Conservation (phyloP, 257 asterid species). For the Salvia rosmarinus region DNA sequence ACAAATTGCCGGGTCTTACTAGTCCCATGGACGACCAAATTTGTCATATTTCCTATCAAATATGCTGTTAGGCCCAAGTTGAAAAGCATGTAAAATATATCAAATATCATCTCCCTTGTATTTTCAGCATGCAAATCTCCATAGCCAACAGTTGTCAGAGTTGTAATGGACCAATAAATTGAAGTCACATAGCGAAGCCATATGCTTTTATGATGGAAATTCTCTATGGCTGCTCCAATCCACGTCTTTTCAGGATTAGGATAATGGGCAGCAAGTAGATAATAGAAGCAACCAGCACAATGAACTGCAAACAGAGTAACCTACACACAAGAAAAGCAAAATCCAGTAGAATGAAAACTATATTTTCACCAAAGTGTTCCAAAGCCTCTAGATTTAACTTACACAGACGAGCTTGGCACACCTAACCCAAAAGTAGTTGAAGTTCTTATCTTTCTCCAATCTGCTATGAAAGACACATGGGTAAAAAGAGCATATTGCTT, state of each 20-base stretch:
- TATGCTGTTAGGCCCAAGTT: conserved; percentile 91
- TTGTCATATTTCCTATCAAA: conserved; percentile 96
- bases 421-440: conserved; percentile 92
- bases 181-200: conserved; percentile 87
- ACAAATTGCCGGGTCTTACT: conserved; percentile 87
- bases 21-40: conserved; percentile 90
- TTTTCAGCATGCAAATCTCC: conserved; percentile 95
- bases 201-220: conserved; percentile 63
- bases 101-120: conserved; percentile 81
- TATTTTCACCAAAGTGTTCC: not conserved
- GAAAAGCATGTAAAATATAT: conserved; percentile 87
- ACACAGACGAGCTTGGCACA: conserved; percentile 85
- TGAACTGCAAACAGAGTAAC: conserved; percentile 96
- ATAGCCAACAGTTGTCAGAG: conserved; percentile 92
- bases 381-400: conserved; percentile 41
- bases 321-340: conserved; percentile 40
- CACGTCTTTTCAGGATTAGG: conserved; percentile 66
- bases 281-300: conserved; percentile 92
- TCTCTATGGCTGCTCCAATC: conserved; percentile 73
- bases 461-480: conserved; percentile 42
- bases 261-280: conserved; percentile 76
- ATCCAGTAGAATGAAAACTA: not conserved
- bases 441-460: conserved; percentile 85
- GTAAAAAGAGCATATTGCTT: not conserved
- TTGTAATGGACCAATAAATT: conserved; percentile 91